These are phyloP conservation scores for Salix purpurea DNA, from an alignment of 345 rosid genomes.

Conservation along the genomic window DNA sequence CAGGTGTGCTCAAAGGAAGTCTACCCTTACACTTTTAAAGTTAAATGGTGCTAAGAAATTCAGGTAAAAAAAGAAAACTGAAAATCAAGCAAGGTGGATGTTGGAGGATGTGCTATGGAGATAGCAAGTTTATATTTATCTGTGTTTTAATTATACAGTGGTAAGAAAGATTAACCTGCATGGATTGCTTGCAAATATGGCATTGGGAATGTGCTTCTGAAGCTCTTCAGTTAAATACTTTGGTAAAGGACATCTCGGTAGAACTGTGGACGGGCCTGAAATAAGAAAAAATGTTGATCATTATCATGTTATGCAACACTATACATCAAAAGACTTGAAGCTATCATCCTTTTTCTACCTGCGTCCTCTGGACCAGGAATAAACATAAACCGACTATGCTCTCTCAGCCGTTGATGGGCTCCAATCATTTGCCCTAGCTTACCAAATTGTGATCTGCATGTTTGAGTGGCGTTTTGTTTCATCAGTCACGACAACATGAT, in stretches of 20 bases:
- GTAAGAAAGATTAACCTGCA: conserved; percentile 63
- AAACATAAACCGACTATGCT: conserved; percentile 73
- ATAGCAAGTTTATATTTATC: conserved; percentile 4
- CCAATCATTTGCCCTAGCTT: conserved; percentile 76
- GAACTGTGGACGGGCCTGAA: conserved; percentile 81
- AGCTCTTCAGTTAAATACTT: conserved; percentile 74
- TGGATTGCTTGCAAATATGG: conserved; percentile 87
- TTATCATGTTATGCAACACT: neutral
- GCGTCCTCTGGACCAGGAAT: conserved; percentile 93
- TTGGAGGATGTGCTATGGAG: neutral
- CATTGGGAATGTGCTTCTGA: conserved; percentile 56
- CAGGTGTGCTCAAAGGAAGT: neutral
- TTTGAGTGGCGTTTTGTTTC: neutral
- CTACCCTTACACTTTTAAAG: neutral
- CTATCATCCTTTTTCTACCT: conserved; percentile 40
- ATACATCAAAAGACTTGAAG: neutral
- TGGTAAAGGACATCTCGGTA: conserved; percentile 80
- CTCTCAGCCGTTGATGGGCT: conserved; percentile 70
- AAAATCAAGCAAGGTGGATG: neutral
- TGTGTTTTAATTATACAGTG: neutral
- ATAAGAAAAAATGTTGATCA: conserved; percentile 14
- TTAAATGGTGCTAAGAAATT: neutral
- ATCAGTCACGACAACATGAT: neutral
- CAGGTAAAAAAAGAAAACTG: neutral
- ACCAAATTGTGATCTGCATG: conserved; percentile 60